Evolutionary conservation across 306 rosid genomes (phyloP).

Genomic region (Pyrus bretschneideri): DNA sequence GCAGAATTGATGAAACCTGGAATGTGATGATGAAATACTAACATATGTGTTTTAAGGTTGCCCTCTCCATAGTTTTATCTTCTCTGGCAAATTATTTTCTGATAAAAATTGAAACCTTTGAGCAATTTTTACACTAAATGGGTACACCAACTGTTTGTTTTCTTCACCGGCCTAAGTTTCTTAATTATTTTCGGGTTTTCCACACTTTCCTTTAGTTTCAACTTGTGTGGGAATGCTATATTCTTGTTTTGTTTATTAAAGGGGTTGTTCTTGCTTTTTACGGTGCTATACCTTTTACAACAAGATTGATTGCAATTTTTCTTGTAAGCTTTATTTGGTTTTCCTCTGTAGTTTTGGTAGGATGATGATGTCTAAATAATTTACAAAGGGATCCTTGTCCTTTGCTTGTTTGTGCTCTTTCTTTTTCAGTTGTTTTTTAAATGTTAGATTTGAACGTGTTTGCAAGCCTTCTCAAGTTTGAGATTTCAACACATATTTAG

Average conservation of each 20-base stretch:
- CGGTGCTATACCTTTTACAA: neutral
- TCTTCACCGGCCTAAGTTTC: neutral
- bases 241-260: neutral
- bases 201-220: neutral
- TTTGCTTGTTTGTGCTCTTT: neutral
- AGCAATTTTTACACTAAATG: neutral
- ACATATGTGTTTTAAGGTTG: neutral
- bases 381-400: neutral
- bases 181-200: neutral
- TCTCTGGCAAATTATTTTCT: neutral
- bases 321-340: neutral
- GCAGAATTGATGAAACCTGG: neutral
- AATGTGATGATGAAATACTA: neutral
- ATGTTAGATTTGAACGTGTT: neutral
- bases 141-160: neutral
- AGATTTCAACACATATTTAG: neutral
- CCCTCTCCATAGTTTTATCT: neutral
- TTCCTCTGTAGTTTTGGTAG: neutral
- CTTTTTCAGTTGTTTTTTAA: neutral
- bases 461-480: neutral
- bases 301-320: neutral
- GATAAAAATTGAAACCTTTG: neutral
- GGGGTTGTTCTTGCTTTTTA: neutral
- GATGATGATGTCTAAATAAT: neutral
- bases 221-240: neutral